Percentiles rank a stretch among this genome's conserved stretches.
Evolutionary conservation across 805 yeast genomes (phyloP).

Genomic region (Alloascoidea hylecoeti): DNA sequence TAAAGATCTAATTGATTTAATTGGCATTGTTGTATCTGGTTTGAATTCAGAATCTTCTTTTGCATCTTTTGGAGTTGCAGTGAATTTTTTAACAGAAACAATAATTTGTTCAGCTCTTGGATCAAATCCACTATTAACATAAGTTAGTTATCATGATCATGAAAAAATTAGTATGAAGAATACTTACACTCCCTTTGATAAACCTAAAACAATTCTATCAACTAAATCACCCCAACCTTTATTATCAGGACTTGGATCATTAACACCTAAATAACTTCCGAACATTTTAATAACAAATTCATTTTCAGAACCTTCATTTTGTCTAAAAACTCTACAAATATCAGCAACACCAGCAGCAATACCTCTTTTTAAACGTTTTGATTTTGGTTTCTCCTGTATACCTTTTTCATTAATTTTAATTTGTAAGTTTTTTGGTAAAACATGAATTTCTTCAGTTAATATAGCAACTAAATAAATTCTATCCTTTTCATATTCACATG

Average conservation of each 20-base stretch:
- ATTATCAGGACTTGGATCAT: slow-evolving; percentile 27
- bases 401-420: no score
- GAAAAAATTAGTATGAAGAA: neutral
- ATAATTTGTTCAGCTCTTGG: slow-evolving; percentile 65
- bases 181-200: slow-evolving; percentile 38
- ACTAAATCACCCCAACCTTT: slow-evolving; percentile 86
- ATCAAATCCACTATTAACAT: slow-evolving; percentile 41
- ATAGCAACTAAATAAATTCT: neutral
- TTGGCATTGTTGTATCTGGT: slow-evolving; percentile 29
- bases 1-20: slow-evolving; percentile 33
- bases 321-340: slow-evolving; percentile 63
- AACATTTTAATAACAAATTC: slow-evolving; percentile 59
- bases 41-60: slow-evolving; percentile 6
- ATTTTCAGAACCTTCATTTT: slow-evolving; percentile 47
- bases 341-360: slow-evolving; percentile 84
- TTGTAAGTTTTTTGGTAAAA: neutral
- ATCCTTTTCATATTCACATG: slow-evolving; percentile 11
- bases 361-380: slow-evolving; percentile 28
- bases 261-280: slow-evolving; percentile 46
- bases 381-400: neutral
- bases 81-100: slow-evolving; percentile 62
- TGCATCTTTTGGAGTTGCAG: slow-evolving; percentile 20
- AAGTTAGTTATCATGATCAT: slow-evolving; percentile 9
- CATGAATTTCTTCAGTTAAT: neutral
- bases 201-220: slow-evolving; percentile 64